Conservation (phyloP, 495 filamentous ascomycete species). For the Penicillium odoratum region DNA sequence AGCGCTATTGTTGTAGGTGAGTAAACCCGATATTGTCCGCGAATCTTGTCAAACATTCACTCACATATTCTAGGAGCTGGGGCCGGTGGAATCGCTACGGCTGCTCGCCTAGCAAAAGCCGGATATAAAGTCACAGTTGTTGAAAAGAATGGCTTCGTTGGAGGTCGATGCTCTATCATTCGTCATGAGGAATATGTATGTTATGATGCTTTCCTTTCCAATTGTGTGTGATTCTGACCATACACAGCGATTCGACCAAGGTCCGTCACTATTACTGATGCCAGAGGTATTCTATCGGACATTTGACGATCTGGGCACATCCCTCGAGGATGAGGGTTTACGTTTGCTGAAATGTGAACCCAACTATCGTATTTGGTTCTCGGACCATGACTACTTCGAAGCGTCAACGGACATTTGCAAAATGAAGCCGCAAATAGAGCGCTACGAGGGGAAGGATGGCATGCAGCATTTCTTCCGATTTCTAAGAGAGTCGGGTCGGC, state of each 20-base stretch:
- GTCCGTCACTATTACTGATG: constrained; percentile 67
- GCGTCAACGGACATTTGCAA: constrained; percentile 58
- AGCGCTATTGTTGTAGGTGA: neutral
- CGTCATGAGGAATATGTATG: constrained; percentile 52
- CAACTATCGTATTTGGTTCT: constrained; percentile 70
- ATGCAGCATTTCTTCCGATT: constrained; percentile 62
- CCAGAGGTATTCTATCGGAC: constrained; percentile 63
- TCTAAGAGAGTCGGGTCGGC: constrained; percentile 59
- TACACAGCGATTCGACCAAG: constrained; percentile 65
- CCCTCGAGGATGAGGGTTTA: constrained; percentile 57
- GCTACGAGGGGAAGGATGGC: constrained; percentile 63
- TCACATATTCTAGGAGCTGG: constrained; percentile 55
- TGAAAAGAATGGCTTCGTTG: constrained; percentile 67
- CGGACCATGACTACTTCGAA: constrained; percentile 57
- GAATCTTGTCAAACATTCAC: neutral
- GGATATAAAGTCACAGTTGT: constrained; percentile 65
- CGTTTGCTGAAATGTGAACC: constrained; percentile 65
- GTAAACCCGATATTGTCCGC: neutral
- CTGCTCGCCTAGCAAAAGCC: constrained; percentile 65
- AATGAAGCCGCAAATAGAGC: constrained; percentile 68
- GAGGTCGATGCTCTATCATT: constrained; percentile 63
- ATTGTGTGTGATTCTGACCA: neutral
- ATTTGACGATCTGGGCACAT: constrained; percentile 63
- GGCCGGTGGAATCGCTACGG: constrained; percentile 64
- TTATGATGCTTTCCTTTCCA: constrained; percentile 17